These are phyloP conservation scores for Hypsizygus ulmarius DNA, from an alignment of 1,284 basidiomycete species.

Conservation along the genomic window DNA sequence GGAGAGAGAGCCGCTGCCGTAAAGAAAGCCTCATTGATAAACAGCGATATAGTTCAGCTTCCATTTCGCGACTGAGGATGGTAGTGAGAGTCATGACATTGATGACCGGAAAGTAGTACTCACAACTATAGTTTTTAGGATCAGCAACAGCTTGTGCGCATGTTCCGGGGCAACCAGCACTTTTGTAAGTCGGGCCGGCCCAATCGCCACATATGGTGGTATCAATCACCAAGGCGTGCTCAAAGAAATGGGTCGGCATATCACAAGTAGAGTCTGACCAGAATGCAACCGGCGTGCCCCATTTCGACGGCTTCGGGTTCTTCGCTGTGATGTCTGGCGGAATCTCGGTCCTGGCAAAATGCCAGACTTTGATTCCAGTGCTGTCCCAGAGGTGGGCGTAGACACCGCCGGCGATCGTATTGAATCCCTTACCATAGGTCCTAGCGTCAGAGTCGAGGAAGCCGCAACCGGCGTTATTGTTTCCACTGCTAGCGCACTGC, in stretches of 20 bases:
- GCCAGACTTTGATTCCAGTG: constrained; percentile 75
- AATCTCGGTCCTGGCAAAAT: constrained; percentile 41
- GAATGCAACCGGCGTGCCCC: constrained; percentile 67
- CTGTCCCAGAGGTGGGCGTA: constrained; percentile 71
- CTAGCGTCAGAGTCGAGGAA: constrained; percentile 49
- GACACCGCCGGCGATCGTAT: constrained; percentile 66
- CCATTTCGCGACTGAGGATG: constrained; percentile 52
- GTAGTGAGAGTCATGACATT: constrained; percentile 10
- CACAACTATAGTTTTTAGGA: constrained; percentile 58
- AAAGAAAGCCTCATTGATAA: constrained; percentile 24
- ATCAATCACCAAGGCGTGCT: constrained; percentile 70
- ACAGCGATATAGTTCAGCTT: constrained; percentile 51
- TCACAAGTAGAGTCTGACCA: constrained; percentile 65
- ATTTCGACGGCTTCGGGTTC: constrained; percentile 58
- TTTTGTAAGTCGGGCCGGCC: constrained; percentile 51
- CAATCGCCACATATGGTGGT: constrained; percentile 67
- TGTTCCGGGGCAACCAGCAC: constrained; percentile 65
- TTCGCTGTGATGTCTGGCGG: constrained; percentile 43
- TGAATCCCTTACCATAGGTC: constrained; percentile 74
- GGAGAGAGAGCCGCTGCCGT: not conserved
- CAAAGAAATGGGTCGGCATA: constrained; percentile 62
- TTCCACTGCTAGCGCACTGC: constrained; percentile 46
- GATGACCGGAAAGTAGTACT: constrained; percentile 23
- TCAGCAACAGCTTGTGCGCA: constrained; percentile 66
- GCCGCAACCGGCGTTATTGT: constrained; percentile 66